Evolutionary conservation across 805 yeast species (phyloP), one percentile per base, ranked within the genome.

Genomic region (Saccharomyces jurei): DNA sequence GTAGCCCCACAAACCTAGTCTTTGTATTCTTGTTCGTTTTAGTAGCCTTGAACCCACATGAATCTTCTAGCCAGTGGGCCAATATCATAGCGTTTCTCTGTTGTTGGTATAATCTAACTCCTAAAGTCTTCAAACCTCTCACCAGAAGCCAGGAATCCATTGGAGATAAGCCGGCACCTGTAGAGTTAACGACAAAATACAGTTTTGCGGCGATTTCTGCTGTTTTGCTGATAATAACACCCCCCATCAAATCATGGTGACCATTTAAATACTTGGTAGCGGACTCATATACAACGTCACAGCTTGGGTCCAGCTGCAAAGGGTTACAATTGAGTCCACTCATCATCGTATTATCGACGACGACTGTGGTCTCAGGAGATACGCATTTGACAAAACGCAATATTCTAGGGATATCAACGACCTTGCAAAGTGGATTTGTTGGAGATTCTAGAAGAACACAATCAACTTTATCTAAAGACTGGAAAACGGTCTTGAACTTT

Each of bases 221-320:
- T 51, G 76, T 77, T 58, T 84, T 78, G 28, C 86, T 82, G 26
- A 96, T 96, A 55, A 91, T 75, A 14, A 87, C 83, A 54, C 98
- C 98, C 26, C 96, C 97, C 98, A 91, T 91, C 63, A 91, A 81
- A 69, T 92, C 97, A 71, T 91, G 98, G 69, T 91, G 98, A 6
- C 97, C 97, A 64, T 90, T 87, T 61, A 91, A 76, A 67, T 88
- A 91, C 71, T 91, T 91, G 47, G 98, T 91, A 14, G 95, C 97
- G 11, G 92, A 84, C 69, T 91, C 98, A 69, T 91, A 92, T 54
- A 88, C 96, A 54, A 91, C 87, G 67, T 91, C 97, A 41, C 84
- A 92, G 44, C 44, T 9, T 36, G 44, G 44, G 8, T 94, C 95
- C 60, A 87, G 79, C 61, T 87, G 89, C 60, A 91, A 76, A 4